Conservation (phyloP, 176 grass and related monocot species). For the Oryza officinalis region DNA sequence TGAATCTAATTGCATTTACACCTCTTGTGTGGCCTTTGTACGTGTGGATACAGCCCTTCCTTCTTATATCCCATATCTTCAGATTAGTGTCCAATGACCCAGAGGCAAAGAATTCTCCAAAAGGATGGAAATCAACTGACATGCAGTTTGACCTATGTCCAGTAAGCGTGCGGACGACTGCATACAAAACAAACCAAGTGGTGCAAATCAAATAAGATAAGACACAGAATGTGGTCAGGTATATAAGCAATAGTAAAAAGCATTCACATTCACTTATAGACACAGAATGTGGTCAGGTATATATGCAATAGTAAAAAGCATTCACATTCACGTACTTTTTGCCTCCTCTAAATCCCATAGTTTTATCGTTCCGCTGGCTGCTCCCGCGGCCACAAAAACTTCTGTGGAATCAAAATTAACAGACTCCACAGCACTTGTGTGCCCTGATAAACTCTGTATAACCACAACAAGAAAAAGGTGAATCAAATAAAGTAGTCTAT, state of each 20-base stretch:
- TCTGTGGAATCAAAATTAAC: slow-evolving; percentile 89
- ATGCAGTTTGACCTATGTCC: slow-evolving; percentile 92
- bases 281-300: background rate
- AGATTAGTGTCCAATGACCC: slow-evolving; percentile 94
- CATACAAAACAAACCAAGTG: slow-evolving; percentile 35
- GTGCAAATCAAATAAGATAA: slow-evolving; percentile 7
- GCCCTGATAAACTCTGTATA: slow-evolving; percentile 85
- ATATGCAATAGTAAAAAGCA: slow-evolving; percentile 10
- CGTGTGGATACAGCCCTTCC: slow-evolving; percentile 91
- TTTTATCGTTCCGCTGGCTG: slow-evolving; percentile 92
- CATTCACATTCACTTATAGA: slow-evolving; percentile 34
- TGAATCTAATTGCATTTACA: slow-evolving; percentile 96
- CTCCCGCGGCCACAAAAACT: slow-evolving; percentile 90
- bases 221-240: background rate
- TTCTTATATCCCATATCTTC: slow-evolving; percentile 98
- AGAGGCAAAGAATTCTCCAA: slow-evolving; percentile 95
- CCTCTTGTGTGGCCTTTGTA: slow-evolving; percentile 93
- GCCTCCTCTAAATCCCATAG: slow-evolving; percentile 93
- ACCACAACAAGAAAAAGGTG: slow-evolving; percentile 4
- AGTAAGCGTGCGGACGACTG: slow-evolving; percentile 88
- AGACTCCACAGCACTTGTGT: slow-evolving; percentile 91
- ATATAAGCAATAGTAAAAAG: slow-evolving; percentile 14
- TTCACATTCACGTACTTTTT: slow-evolving; percentile 62
- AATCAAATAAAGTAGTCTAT: slow-evolving; percentile 7
- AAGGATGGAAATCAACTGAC: slow-evolving; percentile 97